Evolutionary conservation across 352 stramenopile genomes (phyloP), one percentile per base, ranked within the genome.

Genomic region (Phytophthora nicotianae): DNA sequence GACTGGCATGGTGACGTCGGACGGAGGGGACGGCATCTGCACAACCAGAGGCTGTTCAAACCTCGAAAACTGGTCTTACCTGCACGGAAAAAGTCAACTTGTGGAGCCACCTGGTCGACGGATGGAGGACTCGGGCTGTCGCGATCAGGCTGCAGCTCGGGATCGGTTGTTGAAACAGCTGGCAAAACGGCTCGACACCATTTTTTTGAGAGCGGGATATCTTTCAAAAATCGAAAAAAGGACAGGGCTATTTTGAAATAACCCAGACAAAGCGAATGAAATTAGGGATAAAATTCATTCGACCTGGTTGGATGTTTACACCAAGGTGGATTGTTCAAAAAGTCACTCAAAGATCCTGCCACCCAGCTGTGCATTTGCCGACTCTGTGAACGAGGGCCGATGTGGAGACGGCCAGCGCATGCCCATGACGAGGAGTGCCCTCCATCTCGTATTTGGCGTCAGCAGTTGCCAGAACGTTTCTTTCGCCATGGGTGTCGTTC

Each of bases 31-130:
- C 33, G 49, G 14, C 58, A 70, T 65, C 2, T 43, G 40, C 33
- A 63, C 62, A 35, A 54, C 17, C 62, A 42, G 60, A 55, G 19
- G 47, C 35, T 42, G 8, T n/a, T 50, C 47, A 21, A 61, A 20
- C 64, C 24, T 58, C 48, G 50, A 68, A 62, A 45, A 41, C 40
- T 55, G 53, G 53, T 62, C 35, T 33, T 50, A 49, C 26, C 35
- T 20, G 63, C 42, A 52, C 45, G 13, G 48, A 45, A 47, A 62
- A 21, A 74, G 33, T 40, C 49, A 58, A 55, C 38, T 64, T 54
- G 33, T 66, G 51, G 58, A 14, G 48, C 26, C 33, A 42, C 47
- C 47, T 53, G 10, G 17, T 48, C 19, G 26, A 53, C 42, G 50
- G 32, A 19, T 43, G 33, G 46, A 33, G 61, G 35, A 47, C 26